These are phyloP conservation scores for Pseudopediastrum boryanum DNA, from an alignment of 139 green algal genomes.

Conservation along the genomic window DNA sequence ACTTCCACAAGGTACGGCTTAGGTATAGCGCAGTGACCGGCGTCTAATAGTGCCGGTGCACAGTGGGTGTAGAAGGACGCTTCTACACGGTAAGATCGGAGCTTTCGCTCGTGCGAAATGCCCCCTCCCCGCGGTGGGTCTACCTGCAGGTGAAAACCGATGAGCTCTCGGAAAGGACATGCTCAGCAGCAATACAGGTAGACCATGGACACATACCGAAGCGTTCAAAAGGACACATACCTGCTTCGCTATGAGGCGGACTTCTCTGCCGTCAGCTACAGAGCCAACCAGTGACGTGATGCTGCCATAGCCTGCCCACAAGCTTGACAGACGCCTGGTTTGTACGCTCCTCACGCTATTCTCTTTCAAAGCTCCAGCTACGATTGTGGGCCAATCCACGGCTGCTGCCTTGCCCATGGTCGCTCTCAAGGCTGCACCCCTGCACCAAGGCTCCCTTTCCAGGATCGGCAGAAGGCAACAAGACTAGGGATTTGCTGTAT, in stretches of 20 bases:
- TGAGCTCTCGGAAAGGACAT: not conserved
- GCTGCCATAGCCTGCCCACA: slow-evolving; percentile 34
- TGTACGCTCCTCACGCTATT: not conserved
- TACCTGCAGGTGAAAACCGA: not conserved
- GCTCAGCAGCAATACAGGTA: not conserved
- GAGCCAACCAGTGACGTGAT: not conserved
- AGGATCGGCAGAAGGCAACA: too few species aligned
- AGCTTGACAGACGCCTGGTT: not conserved
- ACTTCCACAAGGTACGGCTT: slow-evolving; percentile 25
- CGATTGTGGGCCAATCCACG: too few species aligned
- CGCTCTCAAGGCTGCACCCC: too few species aligned
- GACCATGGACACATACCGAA: not conserved
- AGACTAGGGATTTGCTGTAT: too few species aligned
- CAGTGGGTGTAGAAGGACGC: slow-evolving; percentile 42
- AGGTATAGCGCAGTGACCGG: not conserved
- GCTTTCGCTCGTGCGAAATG: slow-evolving; percentile 20
- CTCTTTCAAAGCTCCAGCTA: too few species aligned
- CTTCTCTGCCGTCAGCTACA: not conserved
- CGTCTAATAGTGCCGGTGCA: not conserved
- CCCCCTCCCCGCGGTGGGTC: slow-evolving; percentile 14
- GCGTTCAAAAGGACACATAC: not conserved
- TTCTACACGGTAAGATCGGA: slow-evolving; percentile 37
- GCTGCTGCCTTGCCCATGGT: too few species aligned
- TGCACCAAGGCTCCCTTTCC: too few species aligned
- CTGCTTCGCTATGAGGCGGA: slow-evolving; percentile 24